A percentile compares a stretch with the other conserved stretches of the same genome.
phyloP scores from a whole-genome alignment of 2,329 filamentous ascomycete species.

The Elsinoe perseae region DNA sequence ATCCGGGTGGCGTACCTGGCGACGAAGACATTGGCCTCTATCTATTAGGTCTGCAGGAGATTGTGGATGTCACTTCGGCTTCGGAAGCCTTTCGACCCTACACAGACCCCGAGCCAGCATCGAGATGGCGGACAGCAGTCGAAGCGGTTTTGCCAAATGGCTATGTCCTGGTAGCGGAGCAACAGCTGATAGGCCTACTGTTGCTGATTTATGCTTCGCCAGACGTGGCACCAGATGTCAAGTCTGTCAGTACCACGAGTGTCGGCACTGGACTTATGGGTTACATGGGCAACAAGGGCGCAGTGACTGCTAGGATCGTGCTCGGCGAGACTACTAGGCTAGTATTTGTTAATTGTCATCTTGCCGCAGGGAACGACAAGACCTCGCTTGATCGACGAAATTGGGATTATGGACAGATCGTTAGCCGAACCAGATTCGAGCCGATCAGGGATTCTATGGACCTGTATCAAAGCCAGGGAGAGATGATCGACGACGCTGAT shows the following conservation, averaged over 20 bases:
- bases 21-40: constrained; percentile 77
- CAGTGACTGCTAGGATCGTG: constrained; percentile 70
- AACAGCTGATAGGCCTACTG: constrained; percentile 80
- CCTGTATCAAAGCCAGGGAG: constrained; percentile 49
- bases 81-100: constrained; percentile 71
- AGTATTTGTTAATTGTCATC: constrained; percentile 84
- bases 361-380: constrained; percentile 78
- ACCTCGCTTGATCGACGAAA: constrained; percentile 72
- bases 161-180: constrained; percentile 68
- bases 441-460: constrained; percentile 61
- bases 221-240: constrained; percentile 63
- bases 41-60: constrained; percentile 82
- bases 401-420: constrained; percentile 80
- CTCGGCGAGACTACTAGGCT: constrained; percentile 83
- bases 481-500: constrained; percentile 78
- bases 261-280: constrained; percentile 87
- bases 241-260: constrained; percentile 70
- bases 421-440: constrained; percentile 67
- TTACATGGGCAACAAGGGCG: constrained; percentile 95
- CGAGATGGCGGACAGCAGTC: constrained; percentile 74
- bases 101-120: constrained; percentile 61
- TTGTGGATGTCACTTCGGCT: constrained; percentile 75
- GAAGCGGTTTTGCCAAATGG: constrained; percentile 65
- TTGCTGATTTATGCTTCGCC: constrained; percentile 81
- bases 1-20: constrained; percentile 43